Conservation (phyloP, 495 filamentous ascomycete species). For the Venustampulla echinocandica region DNA sequence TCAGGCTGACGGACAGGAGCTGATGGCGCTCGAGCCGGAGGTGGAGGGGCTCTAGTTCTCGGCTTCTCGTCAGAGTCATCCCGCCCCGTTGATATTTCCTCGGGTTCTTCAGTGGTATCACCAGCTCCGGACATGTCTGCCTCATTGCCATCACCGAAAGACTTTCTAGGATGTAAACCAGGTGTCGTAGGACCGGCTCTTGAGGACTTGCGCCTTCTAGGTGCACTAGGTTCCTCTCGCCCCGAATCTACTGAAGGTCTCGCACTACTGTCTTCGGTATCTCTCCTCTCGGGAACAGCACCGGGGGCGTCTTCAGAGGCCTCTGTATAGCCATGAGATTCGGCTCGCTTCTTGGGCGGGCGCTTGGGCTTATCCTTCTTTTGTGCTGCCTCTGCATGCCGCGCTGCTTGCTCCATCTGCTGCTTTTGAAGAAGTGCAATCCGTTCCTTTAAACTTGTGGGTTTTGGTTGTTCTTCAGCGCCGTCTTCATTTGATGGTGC, state of each 20-base stretch:
- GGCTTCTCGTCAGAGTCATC: slow-evolving; percentile 62
- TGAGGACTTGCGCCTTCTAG: slow-evolving; percentile 47
- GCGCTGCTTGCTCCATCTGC: slow-evolving; percentile 74
- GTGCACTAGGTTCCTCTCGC: slow-evolving; percentile 34
- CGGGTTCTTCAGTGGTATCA: slow-evolving; percentile 72
- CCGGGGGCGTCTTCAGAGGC: slow-evolving; percentile 32
- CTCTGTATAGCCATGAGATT: slow-evolving; percentile 36
- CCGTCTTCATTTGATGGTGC: slow-evolving; percentile 38
- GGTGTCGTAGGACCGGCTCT: slow-evolving; percentile 33
- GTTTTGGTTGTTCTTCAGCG: slow-evolving; percentile 78
- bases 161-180: slow-evolving; percentile 28
- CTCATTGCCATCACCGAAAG: slow-evolving; percentile 74
- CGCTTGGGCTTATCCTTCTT: slow-evolving; percentile 85
- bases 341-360: slow-evolving; percentile 70
- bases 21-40: slow-evolving; percentile 22
- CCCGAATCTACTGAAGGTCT: slow-evolving; percentile 52
- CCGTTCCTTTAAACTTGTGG: slow-evolving; percentile 84
- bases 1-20: slow-evolving; percentile 20
- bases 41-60: slow-evolving; percentile 18
- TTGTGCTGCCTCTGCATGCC: slow-evolving; percentile 67
- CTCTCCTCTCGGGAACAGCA: slow-evolving; percentile 34
- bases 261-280: slow-evolving; percentile 41
- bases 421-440: slow-evolving; percentile 92
- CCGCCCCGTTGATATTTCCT: slow-evolving; percentile 62
- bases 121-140: slow-evolving; percentile 83